These are phyloP conservation scores for Collybia mongolica DNA, from an alignment of 768 basidiomycete species.

Conservation along the genomic window DNA sequence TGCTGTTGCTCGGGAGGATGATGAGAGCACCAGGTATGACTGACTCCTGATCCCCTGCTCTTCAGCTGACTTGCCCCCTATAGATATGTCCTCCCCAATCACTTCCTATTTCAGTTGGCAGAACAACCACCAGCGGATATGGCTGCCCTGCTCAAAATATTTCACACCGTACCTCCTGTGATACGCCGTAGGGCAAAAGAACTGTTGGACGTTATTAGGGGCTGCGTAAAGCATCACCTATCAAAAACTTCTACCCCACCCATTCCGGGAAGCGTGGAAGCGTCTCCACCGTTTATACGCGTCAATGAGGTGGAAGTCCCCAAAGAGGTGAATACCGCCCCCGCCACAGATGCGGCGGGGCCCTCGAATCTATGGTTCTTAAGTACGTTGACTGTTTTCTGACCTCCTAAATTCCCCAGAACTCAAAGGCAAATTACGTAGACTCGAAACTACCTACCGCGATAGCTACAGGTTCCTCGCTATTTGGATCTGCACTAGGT, in stretches of 20 bases:
- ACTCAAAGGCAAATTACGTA: slow-evolving; percentile 6
- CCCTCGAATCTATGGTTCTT: slow-evolving; percentile 25
- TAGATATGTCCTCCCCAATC: slow-evolving; percentile 77
- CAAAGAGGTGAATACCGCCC: slow-evolving; percentile 4
- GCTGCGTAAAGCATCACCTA: slow-evolving; percentile 38
- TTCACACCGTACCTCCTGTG: slow-evolving; percentile 61
- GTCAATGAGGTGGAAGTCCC: slow-evolving; percentile 8
- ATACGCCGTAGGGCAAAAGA: slow-evolving; percentile 63
- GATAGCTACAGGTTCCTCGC: slow-evolving; percentile 20
- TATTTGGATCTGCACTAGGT: slow-evolving; percentile 25
- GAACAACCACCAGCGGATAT: slow-evolving; percentile 70
- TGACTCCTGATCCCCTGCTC: slow-evolving; percentile 1
- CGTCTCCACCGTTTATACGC: not conserved
- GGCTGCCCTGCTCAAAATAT: slow-evolving; percentile 56
- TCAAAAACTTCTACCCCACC: slow-evolving; percentile 5
- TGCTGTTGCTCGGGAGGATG: slow-evolving; percentile 70
- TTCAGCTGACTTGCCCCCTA: not conserved
- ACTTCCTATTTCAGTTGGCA: slow-evolving; percentile 69
- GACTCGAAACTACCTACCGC: slow-evolving; percentile 1
- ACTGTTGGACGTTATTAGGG: slow-evolving; percentile 59
- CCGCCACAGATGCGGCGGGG: not conserved
- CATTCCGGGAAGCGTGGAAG: not conserved
- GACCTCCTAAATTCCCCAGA: too few species aligned
- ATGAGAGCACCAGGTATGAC: slow-evolving; percentile 78
- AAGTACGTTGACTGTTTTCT: not conserved